Evolutionary conservation across 805 yeast genomes (phyloP).

Genomic region (Cyberlindnera americana): DNA sequence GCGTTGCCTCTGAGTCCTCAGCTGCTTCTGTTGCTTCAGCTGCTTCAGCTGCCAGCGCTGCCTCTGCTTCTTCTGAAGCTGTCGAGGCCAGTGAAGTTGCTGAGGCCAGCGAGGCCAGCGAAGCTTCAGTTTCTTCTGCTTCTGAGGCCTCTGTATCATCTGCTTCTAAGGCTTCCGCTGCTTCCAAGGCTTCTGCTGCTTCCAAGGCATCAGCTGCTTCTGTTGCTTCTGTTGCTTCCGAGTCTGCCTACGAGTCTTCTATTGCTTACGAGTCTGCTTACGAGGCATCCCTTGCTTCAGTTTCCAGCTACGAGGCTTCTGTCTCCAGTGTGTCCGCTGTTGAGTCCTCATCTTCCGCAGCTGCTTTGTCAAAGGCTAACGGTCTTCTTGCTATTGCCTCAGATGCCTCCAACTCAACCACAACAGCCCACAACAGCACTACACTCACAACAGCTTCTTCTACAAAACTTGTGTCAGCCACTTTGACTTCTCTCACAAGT

Average conservation of each 20-base stretch:
- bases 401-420: conserved; percentile 31
- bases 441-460: conserved; percentile 25
- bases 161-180: conserved; percentile 22
- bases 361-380: conserved; percentile 32
- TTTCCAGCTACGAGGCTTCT: conserved; percentile 17
- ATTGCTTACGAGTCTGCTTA: conserved; percentile 17
- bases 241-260: conserved; percentile 11
- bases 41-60: conserved; percentile 20
- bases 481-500: conserved; percentile 22
- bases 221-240: conserved; percentile 22
- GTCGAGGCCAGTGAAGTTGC: conserved; percentile 22
- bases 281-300: conserved; percentile 23
- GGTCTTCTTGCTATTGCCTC: conserved; percentile 42
- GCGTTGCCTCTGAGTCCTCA: conserved; percentile 12
- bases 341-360: conserved; percentile 15
- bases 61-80: conserved; percentile 24
- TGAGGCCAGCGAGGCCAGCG: conserved; percentile 25
- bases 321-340: conserved; percentile 14
- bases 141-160: conserved; percentile 20
- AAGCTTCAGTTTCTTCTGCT: conserved; percentile 20
- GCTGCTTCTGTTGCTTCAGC: conserved; percentile 10
- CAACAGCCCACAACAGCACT: conserved; percentile 32
- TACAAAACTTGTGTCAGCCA: conserved; percentile 19
- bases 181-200: conserved; percentile 15
- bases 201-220: conserved; percentile 12